A percentile compares a stretch with the other conserved stretches of the same genome.
phyloP scores from a whole-genome alignment of 495 filamentous ascomycete species.

The Neurospora sp. region DNA sequence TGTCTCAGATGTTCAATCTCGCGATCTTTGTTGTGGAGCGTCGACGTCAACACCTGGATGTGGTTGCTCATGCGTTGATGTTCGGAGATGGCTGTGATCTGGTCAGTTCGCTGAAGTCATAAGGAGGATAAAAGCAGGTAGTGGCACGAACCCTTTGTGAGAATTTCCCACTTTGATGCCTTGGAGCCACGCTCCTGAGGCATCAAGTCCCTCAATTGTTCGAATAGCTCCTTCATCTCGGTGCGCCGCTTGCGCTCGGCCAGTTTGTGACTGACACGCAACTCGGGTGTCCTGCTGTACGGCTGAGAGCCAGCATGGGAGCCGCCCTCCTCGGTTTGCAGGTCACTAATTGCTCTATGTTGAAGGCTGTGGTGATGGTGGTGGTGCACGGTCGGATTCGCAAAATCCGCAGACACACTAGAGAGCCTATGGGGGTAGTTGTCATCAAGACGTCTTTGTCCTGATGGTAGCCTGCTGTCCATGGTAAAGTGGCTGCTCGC shows the following conservation, averaged over 20 bases:
- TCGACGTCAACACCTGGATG: slow-evolving; percentile 24
- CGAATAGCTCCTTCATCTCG: slow-evolving; percentile 97
- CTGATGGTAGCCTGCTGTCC: slow-evolving; percentile 56
- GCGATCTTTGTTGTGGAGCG: slow-evolving; percentile 24
- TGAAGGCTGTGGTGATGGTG: slow-evolving; percentile 76
- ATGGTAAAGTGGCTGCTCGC: slow-evolving; percentile 63
- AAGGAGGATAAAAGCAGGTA: neutral
- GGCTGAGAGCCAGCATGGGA: slow-evolving; percentile 54
- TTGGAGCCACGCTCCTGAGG: slow-evolving; percentile 84
- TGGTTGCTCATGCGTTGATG: slow-evolving; percentile 37
- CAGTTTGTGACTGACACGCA: slow-evolving; percentile 91
- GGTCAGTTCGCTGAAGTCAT: slow-evolving; percentile 5
- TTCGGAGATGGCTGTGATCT: slow-evolving; percentile 39
- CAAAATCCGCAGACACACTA: slow-evolving; percentile 23
- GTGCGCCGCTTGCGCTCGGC: slow-evolving; percentile 92
- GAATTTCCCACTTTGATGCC: slow-evolving; percentile 96
- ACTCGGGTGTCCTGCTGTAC: slow-evolving; percentile 89
- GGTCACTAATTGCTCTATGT: slow-evolving; percentile 57
- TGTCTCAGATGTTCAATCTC: slow-evolving; percentile 40
- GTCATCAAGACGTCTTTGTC: slow-evolving; percentile 57
- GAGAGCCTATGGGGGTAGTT: slow-evolving; percentile 30
- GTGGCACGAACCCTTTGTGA: slow-evolving; percentile 71
- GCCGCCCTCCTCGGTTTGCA: slow-evolving; percentile 49
- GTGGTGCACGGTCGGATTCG: slow-evolving; percentile 47
- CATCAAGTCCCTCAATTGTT: slow-evolving; percentile 69